Conservation (phyloP, 306 rosid genomes). For the Quercus variabilis region DNA sequence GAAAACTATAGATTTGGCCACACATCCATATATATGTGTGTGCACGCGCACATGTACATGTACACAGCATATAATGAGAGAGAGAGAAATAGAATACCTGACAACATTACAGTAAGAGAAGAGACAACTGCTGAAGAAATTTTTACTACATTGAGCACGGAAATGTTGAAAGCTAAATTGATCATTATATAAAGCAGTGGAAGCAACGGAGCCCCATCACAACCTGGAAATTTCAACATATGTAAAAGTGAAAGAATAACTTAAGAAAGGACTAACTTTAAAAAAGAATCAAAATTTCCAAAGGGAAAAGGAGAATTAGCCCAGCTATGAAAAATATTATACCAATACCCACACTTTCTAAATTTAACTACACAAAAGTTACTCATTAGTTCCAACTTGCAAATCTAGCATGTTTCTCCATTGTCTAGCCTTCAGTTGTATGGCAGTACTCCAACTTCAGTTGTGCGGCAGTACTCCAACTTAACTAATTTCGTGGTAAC, state of each 20-base stretch:
- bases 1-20: neutral
- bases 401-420: neutral
- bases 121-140: constrained; percentile 75
- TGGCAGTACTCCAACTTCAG: neutral
- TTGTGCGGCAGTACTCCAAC: neutral
- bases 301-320: constrained; percentile 7
- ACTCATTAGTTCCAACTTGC: neutral
- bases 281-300: neutral
- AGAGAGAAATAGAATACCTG: constrained; percentile 51
- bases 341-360: neutral
- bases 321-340: no score
- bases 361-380: neutral
- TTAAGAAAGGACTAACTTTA: neutral
- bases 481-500: neutral
- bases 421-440: neutral
- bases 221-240: constrained; percentile 43
- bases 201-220: constrained; percentile 84
- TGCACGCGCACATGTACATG: neutral
- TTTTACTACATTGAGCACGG: constrained; percentile 67
- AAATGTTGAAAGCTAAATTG: constrained; percentile 77
- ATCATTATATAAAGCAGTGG: constrained; percentile 68
- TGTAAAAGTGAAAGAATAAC: constrained; percentile 5
- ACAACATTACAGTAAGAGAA: constrained; percentile 73
- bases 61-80: neutral
- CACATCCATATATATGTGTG: neutral